phyloP scores from a whole-genome alignment of 768 basidiomycete species.

The Pleurotus pulmonarius region DNA sequence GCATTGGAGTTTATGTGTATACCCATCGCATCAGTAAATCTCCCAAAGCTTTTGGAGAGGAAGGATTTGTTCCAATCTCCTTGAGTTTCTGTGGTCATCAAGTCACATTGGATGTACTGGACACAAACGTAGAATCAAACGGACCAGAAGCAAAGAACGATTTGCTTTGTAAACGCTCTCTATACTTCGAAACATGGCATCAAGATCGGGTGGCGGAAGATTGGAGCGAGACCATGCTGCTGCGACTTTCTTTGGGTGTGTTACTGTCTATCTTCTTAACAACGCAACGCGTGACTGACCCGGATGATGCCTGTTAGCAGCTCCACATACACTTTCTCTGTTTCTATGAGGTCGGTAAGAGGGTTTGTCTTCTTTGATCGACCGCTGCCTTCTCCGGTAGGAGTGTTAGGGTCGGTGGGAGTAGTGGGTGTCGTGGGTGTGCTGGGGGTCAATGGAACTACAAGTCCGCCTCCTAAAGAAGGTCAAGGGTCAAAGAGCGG shows the following conservation, averaged over 20 bases:
- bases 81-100: conserved; percentile 70
- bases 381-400: conserved; percentile 28
- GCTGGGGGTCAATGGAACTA: conserved; percentile 24
- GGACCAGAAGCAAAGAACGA: conserved; percentile 70
- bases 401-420: conserved; percentile 15
- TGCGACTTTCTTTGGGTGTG: conserved; percentile 73
- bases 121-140: conserved; percentile 17
- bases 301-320: conserved; percentile 86
- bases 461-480: conserved; percentile 16
- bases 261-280: too few relatives aligned
- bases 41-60: conserved; percentile 89
- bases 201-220: conserved; percentile 88
- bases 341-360: conserved; percentile 88
- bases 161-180: conserved; percentile 93
- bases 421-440: conserved; percentile 32
- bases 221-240: conserved; percentile 97
- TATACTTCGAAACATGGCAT: conserved; percentile 91
- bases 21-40: conserved; percentile 98
- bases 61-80: conserved; percentile 90
- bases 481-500: conserved; percentile 5
- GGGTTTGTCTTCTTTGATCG: conserved; percentile 74
- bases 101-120: conserved; percentile 11
- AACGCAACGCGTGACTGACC: conserved; percentile 44
- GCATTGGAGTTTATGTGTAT: conserved; percentile 23
- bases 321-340: conserved; percentile 90